Evolutionary conservation across 106 monocot species (phyloP).

Genomic region (Hemerocallis citrina): DNA sequence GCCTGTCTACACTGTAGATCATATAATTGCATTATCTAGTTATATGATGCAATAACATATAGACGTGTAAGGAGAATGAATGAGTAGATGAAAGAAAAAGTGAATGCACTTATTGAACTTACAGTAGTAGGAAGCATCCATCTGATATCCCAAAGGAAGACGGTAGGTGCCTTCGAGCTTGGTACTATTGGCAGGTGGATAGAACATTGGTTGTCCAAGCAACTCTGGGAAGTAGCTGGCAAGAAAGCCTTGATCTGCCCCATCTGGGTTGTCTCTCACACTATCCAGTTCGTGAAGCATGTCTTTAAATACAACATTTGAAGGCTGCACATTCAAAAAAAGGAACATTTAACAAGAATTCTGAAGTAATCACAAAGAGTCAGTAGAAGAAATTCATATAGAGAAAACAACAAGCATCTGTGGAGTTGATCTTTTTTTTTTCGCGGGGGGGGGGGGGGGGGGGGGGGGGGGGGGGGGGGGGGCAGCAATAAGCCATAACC

Average conservation of each 20-base stretch:
- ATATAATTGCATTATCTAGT: not conserved
- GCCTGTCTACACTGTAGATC: too few relatives aligned
- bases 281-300: constrained; percentile 86
- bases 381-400: too few relatives aligned
- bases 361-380: too few relatives aligned
- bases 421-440: too few relatives aligned
- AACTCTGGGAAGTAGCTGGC: constrained; percentile 76
- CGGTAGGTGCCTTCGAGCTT: constrained; percentile 74
- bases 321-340: constrained; percentile 46
- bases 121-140: constrained; percentile 99
- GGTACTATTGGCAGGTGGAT: constrained; percentile 64
- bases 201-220: constrained; percentile 75
- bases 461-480: too few relatives aligned
- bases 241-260: constrained; percentile 93
- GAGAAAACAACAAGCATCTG: too few relatives aligned
- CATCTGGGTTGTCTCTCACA: constrained; percentile 66
- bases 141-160: constrained; percentile 89
- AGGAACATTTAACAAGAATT: not conserved
- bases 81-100: too few relatives aligned
- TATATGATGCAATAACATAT: not conserved
- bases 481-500: too few relatives aligned
- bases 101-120: constrained; percentile 8
- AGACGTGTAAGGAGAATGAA: too few relatives aligned
- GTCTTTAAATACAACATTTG: constrained; percentile 58
- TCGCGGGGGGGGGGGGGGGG: too few relatives aligned